A percentile compares a stretch with the other conserved stretches of the same genome.
These are phyloP conservation scores for Curvularia spicifera DNA, from an alignment of 2,329 filamentous ascomycete species.

Conservation along the genomic window DNA sequence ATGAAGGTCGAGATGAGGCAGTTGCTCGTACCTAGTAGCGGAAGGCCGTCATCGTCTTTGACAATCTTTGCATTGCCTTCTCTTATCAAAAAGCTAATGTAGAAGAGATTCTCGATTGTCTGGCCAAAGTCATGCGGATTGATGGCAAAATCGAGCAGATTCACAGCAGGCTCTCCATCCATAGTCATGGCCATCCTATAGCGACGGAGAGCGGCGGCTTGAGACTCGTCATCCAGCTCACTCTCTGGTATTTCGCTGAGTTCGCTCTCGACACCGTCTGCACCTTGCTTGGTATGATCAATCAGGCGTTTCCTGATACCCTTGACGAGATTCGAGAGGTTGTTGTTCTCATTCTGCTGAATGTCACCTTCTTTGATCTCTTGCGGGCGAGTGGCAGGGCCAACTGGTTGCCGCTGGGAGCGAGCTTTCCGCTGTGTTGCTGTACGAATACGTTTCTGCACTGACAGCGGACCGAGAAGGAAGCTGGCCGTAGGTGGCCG, in stretches of 20 bases:
- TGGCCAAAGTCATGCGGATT: slow-evolving; percentile 92
- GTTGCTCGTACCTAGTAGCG: slow-evolving; percentile 75
- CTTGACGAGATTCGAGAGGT: slow-evolving; percentile 78
- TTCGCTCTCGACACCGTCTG: slow-evolving; percentile 53
- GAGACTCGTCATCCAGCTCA: slow-evolving; percentile 46
- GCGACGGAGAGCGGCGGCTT: slow-evolving; percentile 64
- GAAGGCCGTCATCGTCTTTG: slow-evolving; percentile 74
- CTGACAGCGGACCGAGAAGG: slow-evolving; percentile 83
- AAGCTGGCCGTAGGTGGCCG: slow-evolving; percentile 83
- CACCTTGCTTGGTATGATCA: slow-evolving; percentile 46
- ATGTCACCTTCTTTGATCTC: slow-evolving; percentile 78
- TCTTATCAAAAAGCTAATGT: slow-evolving; percentile 89
- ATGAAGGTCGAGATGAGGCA: neutral
- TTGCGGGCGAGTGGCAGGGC: slow-evolving; percentile 74
- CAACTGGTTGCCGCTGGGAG: slow-evolving; percentile 70
- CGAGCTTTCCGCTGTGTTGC: slow-evolving; percentile 70
- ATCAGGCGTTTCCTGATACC: slow-evolving; percentile 71
- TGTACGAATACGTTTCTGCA: slow-evolving; percentile 82
- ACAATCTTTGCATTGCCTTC: slow-evolving; percentile 81
- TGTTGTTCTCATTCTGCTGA: slow-evolving; percentile 76
- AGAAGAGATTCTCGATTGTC: slow-evolving; percentile 96
- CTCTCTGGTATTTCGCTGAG: slow-evolving; percentile 32
- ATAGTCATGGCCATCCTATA: slow-evolving; percentile 66
- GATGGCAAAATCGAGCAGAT: slow-evolving; percentile 84
- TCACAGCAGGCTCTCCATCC: slow-evolving; percentile 66